phyloP scores from a whole-genome alignment of 2,329 filamentous ascomycete genomes.

The Hymenoscyphus infarciens region DNA sequence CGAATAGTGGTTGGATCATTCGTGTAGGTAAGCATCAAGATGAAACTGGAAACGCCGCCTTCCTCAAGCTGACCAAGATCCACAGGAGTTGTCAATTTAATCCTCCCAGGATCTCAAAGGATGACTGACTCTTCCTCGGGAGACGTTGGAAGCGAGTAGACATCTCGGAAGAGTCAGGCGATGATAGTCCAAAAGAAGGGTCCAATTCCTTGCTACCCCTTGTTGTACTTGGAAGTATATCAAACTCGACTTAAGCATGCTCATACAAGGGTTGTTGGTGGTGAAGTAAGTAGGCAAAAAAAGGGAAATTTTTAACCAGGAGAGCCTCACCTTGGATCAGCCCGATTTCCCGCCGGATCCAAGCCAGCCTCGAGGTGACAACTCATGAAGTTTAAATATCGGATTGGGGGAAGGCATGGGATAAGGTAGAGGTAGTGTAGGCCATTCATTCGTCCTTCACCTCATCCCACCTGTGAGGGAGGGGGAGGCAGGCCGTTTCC shows the following conservation, averaged over 20 bases:
- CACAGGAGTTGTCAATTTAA: background rate
- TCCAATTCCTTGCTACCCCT: background rate
- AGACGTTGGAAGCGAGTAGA: background rate
- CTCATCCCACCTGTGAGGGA: background rate
- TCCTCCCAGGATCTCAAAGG: background rate
- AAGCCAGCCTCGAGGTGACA: background rate
- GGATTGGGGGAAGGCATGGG: background rate
- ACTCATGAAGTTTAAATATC: background rate
- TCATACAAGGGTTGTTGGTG: background rate
- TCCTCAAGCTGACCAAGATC: background rate
- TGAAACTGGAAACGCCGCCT: background rate
- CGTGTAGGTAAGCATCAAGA: background rate
- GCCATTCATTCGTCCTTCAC: too few relatives aligned
- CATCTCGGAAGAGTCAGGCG: background rate
- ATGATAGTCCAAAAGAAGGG: constrained; percentile 1
- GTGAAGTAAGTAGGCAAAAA: too few relatives aligned
- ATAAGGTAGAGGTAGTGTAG: too few relatives aligned
- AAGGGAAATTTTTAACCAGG: background rate
- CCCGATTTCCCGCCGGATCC: background rate
- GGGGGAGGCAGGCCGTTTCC: background rate
- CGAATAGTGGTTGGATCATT: background rate
- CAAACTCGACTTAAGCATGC: background rate
- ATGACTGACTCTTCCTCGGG: background rate
- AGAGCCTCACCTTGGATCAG: background rate
- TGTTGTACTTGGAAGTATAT: background rate